A percentile compares a stretch with the other conserved stretches of the same genome.
Conservation (phyloP, 2,329 filamentous ascomycete species). For the Phialophora expanda region DNA sequence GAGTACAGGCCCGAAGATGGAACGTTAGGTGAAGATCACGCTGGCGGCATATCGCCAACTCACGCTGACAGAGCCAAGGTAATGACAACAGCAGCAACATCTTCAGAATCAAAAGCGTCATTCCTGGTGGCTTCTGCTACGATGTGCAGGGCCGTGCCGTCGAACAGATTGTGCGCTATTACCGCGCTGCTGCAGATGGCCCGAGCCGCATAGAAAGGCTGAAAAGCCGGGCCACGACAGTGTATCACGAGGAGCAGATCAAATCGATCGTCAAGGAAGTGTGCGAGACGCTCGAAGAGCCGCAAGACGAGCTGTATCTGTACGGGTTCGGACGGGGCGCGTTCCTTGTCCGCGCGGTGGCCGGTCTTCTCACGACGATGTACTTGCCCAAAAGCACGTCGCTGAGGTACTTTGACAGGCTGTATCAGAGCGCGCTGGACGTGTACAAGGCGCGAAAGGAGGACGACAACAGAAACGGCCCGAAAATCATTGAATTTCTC, state of each 20-base stretch:
- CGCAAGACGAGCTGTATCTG: constrained; percentile 49
- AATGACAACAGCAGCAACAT: constrained; percentile 32
- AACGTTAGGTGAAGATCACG: constrained; percentile 18
- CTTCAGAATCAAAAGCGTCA: constrained; percentile 29
- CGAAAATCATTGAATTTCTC: constrained; percentile 33
- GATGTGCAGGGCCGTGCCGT: constrained; percentile 27
- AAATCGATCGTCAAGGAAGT: constrained; percentile 33
- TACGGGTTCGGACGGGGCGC: constrained; percentile 51
- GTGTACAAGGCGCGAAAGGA: constrained; percentile 33
- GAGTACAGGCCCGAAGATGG: constrained; percentile 15
- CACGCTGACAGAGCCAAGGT: constrained; percentile 22
- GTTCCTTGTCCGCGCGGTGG: constrained; percentile 49
- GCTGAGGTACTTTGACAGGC: constrained; percentile 40
- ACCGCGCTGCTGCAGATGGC: constrained; percentile 29
- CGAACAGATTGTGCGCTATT: constrained; percentile 35
- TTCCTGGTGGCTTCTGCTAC: constrained; percentile 23
- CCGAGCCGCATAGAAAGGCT: constrained; percentile 31
- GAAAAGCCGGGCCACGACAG: constrained; percentile 22
- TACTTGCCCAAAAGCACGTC: constrained; percentile 37
- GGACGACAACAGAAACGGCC: constrained; percentile 35
- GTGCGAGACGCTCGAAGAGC: constrained; percentile 30
- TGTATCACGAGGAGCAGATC: constrained; percentile 36
- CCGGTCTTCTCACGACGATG: constrained; percentile 48
- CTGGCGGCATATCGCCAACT: not conserved
- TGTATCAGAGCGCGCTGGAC: constrained; percentile 42